Evolutionary conservation across 768 basidiomycete genomes (phyloP).

Genomic region (Suillus alpinus): DNA sequence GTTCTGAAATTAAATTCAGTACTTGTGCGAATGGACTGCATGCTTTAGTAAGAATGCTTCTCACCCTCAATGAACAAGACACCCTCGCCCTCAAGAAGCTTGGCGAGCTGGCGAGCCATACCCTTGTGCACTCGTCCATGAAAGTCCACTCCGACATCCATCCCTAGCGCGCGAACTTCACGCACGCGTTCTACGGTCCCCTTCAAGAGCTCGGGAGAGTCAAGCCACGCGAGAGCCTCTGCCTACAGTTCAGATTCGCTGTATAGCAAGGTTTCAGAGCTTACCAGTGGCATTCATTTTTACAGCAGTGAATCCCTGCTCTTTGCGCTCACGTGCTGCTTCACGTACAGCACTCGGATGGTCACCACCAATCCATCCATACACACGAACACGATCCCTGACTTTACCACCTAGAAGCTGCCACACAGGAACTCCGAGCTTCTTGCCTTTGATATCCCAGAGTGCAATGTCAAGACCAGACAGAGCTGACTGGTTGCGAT

Average conservation of each 20-base stretch:
- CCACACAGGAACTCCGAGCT: conserved; percentile 62
- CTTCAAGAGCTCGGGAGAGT: conserved; percentile 51
- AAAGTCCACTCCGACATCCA: conserved; percentile 70
- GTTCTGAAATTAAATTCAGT: conserved; percentile 35
- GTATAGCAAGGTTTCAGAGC: conserved; percentile 8
- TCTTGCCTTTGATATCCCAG: conserved; percentile 81
- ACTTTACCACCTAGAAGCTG: conserved; percentile 70
- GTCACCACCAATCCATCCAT: conserved; percentile 57
- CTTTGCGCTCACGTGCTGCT: conserved; percentile 51
- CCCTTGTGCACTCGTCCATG: conserved; percentile 68
- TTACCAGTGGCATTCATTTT: conserved; percentile 70
- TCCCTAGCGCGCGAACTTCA: conserved; percentile 48
- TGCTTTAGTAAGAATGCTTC: not conserved
- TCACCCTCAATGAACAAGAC: conserved; percentile 67
- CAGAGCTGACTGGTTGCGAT: conserved; percentile 40
- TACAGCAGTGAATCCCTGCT: conserved; percentile 65
- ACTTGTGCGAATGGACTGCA: not conserved
- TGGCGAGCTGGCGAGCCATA: conserved; percentile 67
- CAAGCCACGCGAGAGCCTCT: conserved; percentile 51
- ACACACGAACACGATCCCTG: conserved; percentile 55
- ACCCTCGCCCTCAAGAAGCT: conserved; percentile 52
- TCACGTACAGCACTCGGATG: conserved; percentile 45
- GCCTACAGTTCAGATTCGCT: conserved; percentile 12
- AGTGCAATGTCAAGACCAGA: conserved; percentile 68
- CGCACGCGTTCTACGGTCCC: conserved; percentile 52